Percentiles rank a stretch among this genome's conserved stretches.
These are phyloP conservation scores for Zygosaccharomyces sapae DNA, from an alignment of 1,139 yeast genomes.

Conservation along the genomic window DNA sequence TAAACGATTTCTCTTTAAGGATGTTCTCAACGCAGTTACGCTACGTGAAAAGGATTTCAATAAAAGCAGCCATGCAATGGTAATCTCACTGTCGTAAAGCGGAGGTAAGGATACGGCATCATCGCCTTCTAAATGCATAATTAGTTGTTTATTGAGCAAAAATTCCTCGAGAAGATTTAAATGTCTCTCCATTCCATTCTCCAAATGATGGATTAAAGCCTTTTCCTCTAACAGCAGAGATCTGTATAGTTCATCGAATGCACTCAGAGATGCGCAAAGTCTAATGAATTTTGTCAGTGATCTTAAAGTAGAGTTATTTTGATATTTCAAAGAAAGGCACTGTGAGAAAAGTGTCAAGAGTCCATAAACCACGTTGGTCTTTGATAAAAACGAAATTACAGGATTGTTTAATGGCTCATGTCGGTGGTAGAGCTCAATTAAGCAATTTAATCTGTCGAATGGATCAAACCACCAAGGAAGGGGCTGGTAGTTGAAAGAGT, in stretches of 20 bases:
- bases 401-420: conserved; percentile 30
- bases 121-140: conserved; percentile 13
- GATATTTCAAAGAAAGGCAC: conserved; percentile 21
- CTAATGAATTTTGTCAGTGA: conserved; percentile 26
- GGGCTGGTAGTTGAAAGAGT: conserved; percentile 24
- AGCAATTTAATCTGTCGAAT: conserved; percentile 21
- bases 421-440: conserved; percentile 26
- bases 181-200: conserved; percentile 27
- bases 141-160: conserved; percentile 15
- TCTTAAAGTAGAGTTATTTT: conserved; percentile 19
- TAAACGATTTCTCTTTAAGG: conserved; percentile 55
- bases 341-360: conserved; percentile 26
- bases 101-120: conserved; percentile 20
- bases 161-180: conserved; percentile 23
- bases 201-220: conserved; percentile 24
- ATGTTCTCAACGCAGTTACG: conserved; percentile 63
- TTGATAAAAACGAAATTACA: conserved; percentile 23
- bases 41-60: conserved; percentile 73
- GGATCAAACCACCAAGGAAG: conserved; percentile 36
- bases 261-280: conserved; percentile 30
- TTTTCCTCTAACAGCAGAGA: conserved; percentile 24
- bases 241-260: conserved; percentile 31
- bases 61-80: conserved; percentile 37
- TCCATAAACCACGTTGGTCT: conserved; percentile 27
- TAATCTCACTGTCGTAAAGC: conserved; percentile 26